Base-by-base conservation (phyloP, 306 rosid genomes). In the Quercus suber region DNA sequence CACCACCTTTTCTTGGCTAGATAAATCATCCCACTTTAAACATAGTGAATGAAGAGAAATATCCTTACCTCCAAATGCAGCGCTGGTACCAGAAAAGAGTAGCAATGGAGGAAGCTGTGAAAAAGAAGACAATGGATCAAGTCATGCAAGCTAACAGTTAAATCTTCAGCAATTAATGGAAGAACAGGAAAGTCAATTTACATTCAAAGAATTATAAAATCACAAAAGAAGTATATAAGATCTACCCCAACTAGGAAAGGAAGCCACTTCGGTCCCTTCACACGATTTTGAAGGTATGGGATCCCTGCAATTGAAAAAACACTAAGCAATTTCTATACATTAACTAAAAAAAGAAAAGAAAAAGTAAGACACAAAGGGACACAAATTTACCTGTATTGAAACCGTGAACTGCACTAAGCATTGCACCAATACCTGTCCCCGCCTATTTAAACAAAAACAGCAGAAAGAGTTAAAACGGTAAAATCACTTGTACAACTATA, bases 241-340 rank as follows among this genome's bases (percentile, higher is more conserved):
- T 19, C 33, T 84, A 91, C 97, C 99, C 97, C 99, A 49, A 86
- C 93, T 28, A 88, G 76, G 69, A 93, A 91, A 82, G 99, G 99
- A 82, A 95, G 90, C 99, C 99, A 95, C 90, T 88, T 95, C 49
- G 99, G 97, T 83, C 99, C 98, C 90, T 91, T 92, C 43, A 95
- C 75, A 68, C 82, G 88, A 72, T 76, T 89, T 83, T 93, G 97
- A 78, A 95, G 92, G 87, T 86, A 88, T 1, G 96, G 99, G 49
- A 93, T 85, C 55, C 99, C 98, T 95, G 81, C 77, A 89, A 82
- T 79, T 67, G 79, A 65, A 82, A 76, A 74, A 76, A 64, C 19
- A 76, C 63, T 84, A 45, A 89, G 82, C 52, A 87, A 68, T 28
- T 49, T 31, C 43, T 52, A 74, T 35, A 74, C 55, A 56, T 28